Conservation (phyloP, 495 filamentous ascomycete species). For the Talaromyces borbonicus region DNA sequence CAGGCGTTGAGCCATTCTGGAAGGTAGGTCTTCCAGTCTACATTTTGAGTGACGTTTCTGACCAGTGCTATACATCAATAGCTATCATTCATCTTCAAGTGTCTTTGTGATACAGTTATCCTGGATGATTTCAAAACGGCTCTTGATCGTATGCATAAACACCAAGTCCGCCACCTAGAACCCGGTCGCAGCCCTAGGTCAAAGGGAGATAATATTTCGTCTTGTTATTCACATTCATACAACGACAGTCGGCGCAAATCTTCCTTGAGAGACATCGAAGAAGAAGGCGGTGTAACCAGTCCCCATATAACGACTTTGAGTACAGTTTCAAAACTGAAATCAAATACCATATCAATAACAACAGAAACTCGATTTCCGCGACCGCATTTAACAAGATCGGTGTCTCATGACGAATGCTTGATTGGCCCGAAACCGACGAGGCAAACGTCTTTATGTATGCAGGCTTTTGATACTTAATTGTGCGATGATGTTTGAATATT, state of each 20-base stretch:
- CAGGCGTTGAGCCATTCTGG: constrained; percentile 33
- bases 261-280: background rate
- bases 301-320: too few species aligned
- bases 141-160: constrained; percentile 21
- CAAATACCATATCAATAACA: background rate
- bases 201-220: background rate
- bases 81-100: constrained; percentile 37
- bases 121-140: constrained; percentile 43
- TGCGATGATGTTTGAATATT: too few species aligned
- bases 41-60: background rate
- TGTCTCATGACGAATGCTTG: background rate
- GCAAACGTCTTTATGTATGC: background rate
- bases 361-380: background rate
- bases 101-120: constrained; percentile 35
- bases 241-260: background rate
- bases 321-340: too few species aligned
- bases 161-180: constrained; percentile 14
- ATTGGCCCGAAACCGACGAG: background rate
- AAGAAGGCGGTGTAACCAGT: too few species aligned
- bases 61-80: constrained; percentile 4
- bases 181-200: background rate
- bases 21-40: constrained; percentile 16
- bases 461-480: too few species aligned
- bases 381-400: background rate
- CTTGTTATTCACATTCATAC: background rate